Base-by-base conservation (phyloP, 202 grass and related monocot species). In the Setaria viridis region DNA sequence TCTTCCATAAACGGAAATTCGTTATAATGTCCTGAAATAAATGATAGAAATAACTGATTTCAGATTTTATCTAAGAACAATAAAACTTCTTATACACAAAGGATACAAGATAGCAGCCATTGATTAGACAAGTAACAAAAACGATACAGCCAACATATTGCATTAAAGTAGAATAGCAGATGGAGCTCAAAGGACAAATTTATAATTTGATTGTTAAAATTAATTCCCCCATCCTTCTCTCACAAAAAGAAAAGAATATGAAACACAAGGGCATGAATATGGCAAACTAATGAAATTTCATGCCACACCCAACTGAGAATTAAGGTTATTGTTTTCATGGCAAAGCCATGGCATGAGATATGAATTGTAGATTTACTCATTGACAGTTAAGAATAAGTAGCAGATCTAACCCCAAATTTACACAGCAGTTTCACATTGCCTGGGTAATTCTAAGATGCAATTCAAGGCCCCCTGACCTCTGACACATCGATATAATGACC, bases 1-100 rank as follows among this genome's bases (percentile, higher is more conserved):
- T 69, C 85, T 88, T 97, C 97, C 94, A 94, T 74, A 99, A 51
- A 16, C 48, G 80, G 33, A 97, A 88, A 70, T 97, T 93, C 81
- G 78, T 82, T 48, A 89, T 80, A 71, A 94, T 91, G 39, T 86
- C 94, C 97, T 97, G 94, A 76, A 84, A 94, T 20, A 79, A 72
- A 83, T 67, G 72, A 82, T 41, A 80, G 4, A 72, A 66, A 78
- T 39, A 51, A 45, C n/a, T 80, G 25, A 54, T 90, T 25, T 25
- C 79, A 87, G 70, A 54, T 4, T 35, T 72, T 57, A 59, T 48
- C 7, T 47, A 16, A 71, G 41, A 72, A 71, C 29, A 21, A 73
- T 86, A 20, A 54, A 49, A 67, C 12, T 50, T 78, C 45, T 65
- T 5, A 64, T 74, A 74, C 34, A 33, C 9, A 74, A 43, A 63